phyloP scores from a whole-genome alignment of 768 basidiomycete genomes.

The Lentinula sp. region DNA sequence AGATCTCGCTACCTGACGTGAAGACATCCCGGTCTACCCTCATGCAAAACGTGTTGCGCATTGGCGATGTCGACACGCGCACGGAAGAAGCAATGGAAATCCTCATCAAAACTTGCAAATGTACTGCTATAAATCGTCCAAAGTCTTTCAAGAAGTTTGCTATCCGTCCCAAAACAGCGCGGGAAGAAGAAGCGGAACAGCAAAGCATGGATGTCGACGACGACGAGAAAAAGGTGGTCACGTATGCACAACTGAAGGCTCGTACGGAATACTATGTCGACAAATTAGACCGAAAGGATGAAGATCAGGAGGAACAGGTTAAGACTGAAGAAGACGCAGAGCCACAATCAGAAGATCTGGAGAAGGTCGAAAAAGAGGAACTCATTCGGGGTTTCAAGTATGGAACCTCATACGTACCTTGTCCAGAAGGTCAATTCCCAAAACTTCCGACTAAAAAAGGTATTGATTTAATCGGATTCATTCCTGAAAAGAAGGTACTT shows the following conservation, averaged over 20 bases:
- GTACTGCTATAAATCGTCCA: constrained; percentile 62
- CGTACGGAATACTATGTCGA: constrained; percentile 17
- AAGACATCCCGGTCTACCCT: constrained; percentile 65
- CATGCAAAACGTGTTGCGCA: constrained; percentile 56
- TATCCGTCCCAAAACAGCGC: constrained; percentile 25
- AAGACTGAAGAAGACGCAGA: constrained; percentile 22
- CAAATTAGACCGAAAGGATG: constrained; percentile 27
- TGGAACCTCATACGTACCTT: constrained; percentile 81
- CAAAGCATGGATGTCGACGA: constrained; percentile 24
- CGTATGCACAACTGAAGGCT: constrained; percentile 33
- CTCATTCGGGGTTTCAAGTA: constrained; percentile 84
- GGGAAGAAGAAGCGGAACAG: constrained; percentile 27
- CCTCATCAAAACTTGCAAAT: constrained; percentile 71
- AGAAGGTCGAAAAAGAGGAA: constrained; percentile 71
- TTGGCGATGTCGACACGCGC: constrained; percentile 69
- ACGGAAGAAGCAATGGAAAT: constrained; percentile 74
- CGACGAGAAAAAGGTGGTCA: constrained; percentile 23
- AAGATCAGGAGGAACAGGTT: constrained; percentile 24
- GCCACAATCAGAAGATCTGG: constrained; percentile 28
- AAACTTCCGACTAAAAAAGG: constrained; percentile 72
- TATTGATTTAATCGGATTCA: constrained; percentile 85
- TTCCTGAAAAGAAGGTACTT: constrained; percentile 57
- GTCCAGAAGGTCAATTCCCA: constrained; percentile 80
- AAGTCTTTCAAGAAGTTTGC: constrained; percentile 78
- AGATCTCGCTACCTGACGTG: constrained; percentile 55